Evolutionary conservation across 176 grass and related monocot genomes (phyloP), one percentile per base, ranked within the genome.

Genomic region (Tillandsia leiboldiana): DNA sequence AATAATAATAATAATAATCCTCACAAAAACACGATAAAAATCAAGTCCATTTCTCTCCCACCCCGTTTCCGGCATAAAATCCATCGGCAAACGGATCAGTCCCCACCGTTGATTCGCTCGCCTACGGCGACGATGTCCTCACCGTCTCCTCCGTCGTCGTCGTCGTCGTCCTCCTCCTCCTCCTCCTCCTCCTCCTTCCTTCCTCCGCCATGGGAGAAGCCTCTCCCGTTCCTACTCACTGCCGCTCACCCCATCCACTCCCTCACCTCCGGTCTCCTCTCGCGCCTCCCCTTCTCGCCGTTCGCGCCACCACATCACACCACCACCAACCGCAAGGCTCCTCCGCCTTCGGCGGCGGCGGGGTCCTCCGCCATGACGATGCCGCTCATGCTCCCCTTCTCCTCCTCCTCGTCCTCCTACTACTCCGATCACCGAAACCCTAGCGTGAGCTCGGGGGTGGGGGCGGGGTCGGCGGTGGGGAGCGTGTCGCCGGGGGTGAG

Each of bases 401-500:
- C 10, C 54, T 51, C 8, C 47, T 73, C 27, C 11, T 64, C 28
- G 11, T 84, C 27, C 49, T 77, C 42, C 67, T 81, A 17, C 27
- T 66, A 15, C 77, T 79, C 24, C 69, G 69, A 14, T n/a, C 64
- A 14, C 61, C 76, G 14, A 26, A 72, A 18, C 52, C 8, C 33
- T 33, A 15, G 17, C 57, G 53, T 33, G 65, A 61, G 53, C 18
- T 18, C 12, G 13, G 53, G 18, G 33, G 56, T 0, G 3, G 49
- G 67, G 23, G 52, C 67, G 51, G 11, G 22, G 13, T 33, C 77
- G 73, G 77, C 78, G 49, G 26, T 79, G 12, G 80, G 68, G 62
- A 80, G 77, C 53, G 63, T 80, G 63, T n/a, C 72, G 14, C 48
- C 83, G 3, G 77, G 77, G 50, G 67, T 77, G 67, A 80, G 72